Evolutionary conservation across 164 flowering plant genomes (phyloP).

Genomic region (Akebia trifoliata): DNA sequence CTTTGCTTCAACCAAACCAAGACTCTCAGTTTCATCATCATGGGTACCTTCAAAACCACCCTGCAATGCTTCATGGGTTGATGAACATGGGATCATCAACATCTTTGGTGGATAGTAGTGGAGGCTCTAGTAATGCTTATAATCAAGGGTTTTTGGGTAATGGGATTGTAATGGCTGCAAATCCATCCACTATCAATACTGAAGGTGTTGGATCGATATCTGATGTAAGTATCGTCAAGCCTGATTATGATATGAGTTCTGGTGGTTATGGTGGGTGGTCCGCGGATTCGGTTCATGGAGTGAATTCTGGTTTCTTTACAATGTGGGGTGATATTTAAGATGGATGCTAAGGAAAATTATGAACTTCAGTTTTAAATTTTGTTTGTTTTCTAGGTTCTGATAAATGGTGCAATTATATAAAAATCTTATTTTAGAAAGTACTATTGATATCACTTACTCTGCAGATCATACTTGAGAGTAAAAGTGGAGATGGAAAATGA

Average conservation of each 20-base stretch:
- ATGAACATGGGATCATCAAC: slow-evolving; percentile 37
- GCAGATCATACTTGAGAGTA: no score
- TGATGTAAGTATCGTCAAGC: slow-evolving; percentile 39
- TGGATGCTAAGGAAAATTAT: no score
- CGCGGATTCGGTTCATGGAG: slow-evolving; percentile 42
- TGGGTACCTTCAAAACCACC: slow-evolving; percentile 43
- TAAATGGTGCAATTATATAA: no score
- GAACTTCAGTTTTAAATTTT: no score
- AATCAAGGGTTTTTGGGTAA: slow-evolving; percentile 29
- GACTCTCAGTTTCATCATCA: slow-evolving; percentile 34
- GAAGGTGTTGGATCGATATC: slow-evolving; percentile 21
- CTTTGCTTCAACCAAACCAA: slow-evolving; percentile 10
- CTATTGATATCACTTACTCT: no score
- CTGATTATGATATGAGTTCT: slow-evolving; percentile 55
- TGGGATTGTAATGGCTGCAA: slow-evolving; percentile 30
- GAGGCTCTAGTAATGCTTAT: slow-evolving; percentile 30
- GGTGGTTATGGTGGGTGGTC: slow-evolving; percentile 51
- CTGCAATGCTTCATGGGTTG: slow-evolving; percentile 39
- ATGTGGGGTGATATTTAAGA: slow-evolving; percentile 88
- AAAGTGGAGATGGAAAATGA: no score
- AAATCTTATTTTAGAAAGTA: no score
- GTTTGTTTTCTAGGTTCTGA: no score
- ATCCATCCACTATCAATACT: slow-evolving; percentile 17
- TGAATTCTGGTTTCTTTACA: slow-evolving; percentile 42
- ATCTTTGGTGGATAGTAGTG: slow-evolving; percentile 27